phyloP scores from a whole-genome alignment of 2,329 filamentous ascomycete species.

The Truncatella angustata region DNA sequence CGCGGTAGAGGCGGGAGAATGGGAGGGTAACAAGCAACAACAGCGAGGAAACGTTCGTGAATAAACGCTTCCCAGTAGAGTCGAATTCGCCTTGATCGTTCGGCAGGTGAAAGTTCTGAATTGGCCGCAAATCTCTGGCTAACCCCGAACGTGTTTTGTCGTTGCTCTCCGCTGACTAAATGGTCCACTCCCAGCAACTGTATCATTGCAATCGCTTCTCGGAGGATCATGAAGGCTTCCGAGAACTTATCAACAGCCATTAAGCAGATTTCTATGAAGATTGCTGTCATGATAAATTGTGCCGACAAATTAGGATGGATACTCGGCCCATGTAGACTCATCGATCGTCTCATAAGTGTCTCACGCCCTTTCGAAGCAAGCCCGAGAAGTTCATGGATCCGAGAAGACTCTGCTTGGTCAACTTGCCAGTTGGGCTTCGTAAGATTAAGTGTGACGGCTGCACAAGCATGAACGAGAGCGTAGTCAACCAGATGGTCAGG shows the following conservation, averaged over 20 bases:
- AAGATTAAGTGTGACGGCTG: not conserved
- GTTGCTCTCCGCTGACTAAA: not conserved
- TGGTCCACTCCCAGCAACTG: not conserved
- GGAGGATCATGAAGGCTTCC: not conserved
- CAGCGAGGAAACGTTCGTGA: conserved; percentile 2
- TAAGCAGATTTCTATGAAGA: conserved; percentile 1
- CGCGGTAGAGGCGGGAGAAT: not conserved
- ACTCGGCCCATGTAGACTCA: not conserved
- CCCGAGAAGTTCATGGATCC: not conserved
- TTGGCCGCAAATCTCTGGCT: not conserved
- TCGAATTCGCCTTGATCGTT: not conserved
- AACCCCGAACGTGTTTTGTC: not conserved
- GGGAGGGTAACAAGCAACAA: not conserved
- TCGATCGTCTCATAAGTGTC: not conserved
- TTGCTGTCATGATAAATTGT: conserved; percentile 1
- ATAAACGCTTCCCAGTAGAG: conserved; percentile 4
- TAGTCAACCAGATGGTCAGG: not conserved
- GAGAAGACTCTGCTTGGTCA: not conserved
- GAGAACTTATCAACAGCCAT: conserved; percentile 6
- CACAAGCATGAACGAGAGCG: not conserved
- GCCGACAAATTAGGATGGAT: not conserved
- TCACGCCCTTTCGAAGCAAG: not conserved
- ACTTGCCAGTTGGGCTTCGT: conserved; percentile 1
- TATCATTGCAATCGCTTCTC: not conserved
- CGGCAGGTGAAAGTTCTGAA: not conserved